Percentiles rank a stretch among this genome's conserved stretches.
phyloP scores from a whole-genome alignment of 1,284 basidiomycete species.

The Neonothopanus nambi region DNA sequence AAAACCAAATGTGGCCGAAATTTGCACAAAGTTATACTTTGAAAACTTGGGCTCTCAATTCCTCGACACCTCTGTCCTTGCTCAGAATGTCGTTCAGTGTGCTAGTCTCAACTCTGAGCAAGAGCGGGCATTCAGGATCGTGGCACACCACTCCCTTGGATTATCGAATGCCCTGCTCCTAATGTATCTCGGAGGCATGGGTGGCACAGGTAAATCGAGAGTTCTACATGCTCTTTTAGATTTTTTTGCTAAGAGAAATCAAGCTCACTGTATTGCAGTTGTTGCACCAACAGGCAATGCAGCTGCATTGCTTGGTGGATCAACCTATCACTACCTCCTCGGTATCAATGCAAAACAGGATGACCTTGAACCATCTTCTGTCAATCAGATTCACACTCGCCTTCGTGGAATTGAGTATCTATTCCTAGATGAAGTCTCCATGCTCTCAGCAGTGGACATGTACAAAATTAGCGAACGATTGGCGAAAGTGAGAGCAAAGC shows the following conservation, averaged over 20 bases:
- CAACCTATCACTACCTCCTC: constrained; percentile 30
- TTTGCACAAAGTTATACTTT: constrained; percentile 18
- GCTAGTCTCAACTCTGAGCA: constrained; percentile 30
- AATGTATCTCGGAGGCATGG: constrained; percentile 14
- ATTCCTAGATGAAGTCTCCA: constrained; percentile 23
- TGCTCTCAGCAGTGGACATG: constrained; percentile 19
- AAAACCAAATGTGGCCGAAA: constrained; percentile 10
- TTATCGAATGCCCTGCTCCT: constrained; percentile 15
- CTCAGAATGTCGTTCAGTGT: constrained; percentile 9
- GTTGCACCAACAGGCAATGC: too few species aligned
- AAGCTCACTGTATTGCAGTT: constrained; percentile 27
- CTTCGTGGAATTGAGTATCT: constrained; percentile 18
- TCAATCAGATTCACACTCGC: neutral
- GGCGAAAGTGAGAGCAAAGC: neutral
- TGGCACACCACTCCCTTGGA: constrained; percentile 26
- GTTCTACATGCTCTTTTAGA: constrained; percentile 36
- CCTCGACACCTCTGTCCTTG: neutral
- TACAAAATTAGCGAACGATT: constrained; percentile 14
- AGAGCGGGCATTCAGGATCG: constrained; percentile 28
- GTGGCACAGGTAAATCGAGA: constrained; percentile 43
- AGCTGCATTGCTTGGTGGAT: constrained; percentile 29
- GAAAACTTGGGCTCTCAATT: constrained; percentile 8
- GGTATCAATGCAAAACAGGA: constrained; percentile 26
- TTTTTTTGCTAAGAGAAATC: constrained; percentile 27
- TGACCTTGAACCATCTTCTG: neutral